These are phyloP conservation scores for Pseudocercospora fuligena DNA, from an alignment of 2,329 filamentous ascomycete species.

Conservation along the genomic window DNA sequence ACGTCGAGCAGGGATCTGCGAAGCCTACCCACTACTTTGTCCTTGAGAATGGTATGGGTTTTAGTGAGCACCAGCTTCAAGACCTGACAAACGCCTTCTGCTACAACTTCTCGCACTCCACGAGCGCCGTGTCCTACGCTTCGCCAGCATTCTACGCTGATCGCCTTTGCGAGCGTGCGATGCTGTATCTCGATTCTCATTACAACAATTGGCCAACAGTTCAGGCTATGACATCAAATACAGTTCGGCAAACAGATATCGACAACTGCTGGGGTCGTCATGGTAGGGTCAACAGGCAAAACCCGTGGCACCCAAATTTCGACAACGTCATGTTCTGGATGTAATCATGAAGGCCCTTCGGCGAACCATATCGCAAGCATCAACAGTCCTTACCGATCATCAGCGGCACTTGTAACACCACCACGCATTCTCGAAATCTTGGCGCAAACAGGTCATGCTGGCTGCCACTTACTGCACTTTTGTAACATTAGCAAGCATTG, in stretches of 20 bases:
- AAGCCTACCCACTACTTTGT: constrained; percentile 42
- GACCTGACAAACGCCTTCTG: constrained; percentile 39
- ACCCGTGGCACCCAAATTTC: constrained; percentile 2
- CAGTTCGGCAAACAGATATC: neutral
- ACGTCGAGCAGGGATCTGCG: constrained; percentile 39
- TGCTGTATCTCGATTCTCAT: neutral
- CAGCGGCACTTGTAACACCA: neutral
- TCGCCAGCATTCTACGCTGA: constrained; percentile 48
- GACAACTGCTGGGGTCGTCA: neutral
- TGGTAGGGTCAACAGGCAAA: neutral
- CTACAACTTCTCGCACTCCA: constrained; percentile 42
- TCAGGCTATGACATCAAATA: neutral
- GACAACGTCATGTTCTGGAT: constrained; percentile 13
- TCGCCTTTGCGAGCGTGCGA: constrained; percentile 44
- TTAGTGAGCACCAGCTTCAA: neutral
- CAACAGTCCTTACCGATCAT: neutral
- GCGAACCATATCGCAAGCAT: too few species aligned
- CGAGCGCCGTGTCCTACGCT: constrained; percentile 42
- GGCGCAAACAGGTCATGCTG: neutral
- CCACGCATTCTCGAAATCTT: neutral
- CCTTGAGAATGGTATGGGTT: constrained; percentile 32
- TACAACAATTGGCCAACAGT: neutral
- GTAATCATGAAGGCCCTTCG: neutral
- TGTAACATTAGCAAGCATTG: neutral
- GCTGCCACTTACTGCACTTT: neutral